phyloP scores from a whole-genome alignment of 2,329 filamentous ascomycete species.

The Cryoendolithus antarcticus region DNA sequence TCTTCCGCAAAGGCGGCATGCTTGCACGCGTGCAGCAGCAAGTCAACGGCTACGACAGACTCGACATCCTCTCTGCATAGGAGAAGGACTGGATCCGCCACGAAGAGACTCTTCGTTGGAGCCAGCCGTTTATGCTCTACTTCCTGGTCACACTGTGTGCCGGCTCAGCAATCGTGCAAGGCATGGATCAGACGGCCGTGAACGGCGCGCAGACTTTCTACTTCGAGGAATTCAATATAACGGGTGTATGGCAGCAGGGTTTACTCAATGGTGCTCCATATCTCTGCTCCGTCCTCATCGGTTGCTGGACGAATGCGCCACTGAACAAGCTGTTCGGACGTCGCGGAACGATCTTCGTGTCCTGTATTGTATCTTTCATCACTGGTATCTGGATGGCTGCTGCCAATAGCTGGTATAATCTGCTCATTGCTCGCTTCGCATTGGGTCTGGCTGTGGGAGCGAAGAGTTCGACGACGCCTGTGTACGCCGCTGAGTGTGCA shows the following conservation, averaged over 20 bases:
- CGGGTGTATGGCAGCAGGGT: slow-evolving; percentile 26
- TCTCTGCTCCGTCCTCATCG: slow-evolving; percentile 54
- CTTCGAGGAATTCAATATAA: slow-evolving; percentile 16
- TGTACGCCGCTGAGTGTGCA: slow-evolving; percentile 28
- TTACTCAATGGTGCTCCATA: slow-evolving; percentile 50
- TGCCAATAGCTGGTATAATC: slow-evolving; percentile 57
- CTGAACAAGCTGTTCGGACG: slow-evolving; percentile 60
- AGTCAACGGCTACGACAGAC: slow-evolving; percentile 12
- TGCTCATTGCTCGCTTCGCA: slow-evolving; percentile 57
- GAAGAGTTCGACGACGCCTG: slow-evolving; percentile 33
- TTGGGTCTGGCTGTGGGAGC: slow-evolving; percentile 45
- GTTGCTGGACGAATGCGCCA: slow-evolving; percentile 63
- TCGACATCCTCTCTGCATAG: slow-evolving; percentile 39
- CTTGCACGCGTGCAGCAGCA: slow-evolving; percentile 16
- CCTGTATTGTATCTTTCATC: slow-evolving; percentile 54
- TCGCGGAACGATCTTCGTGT: slow-evolving; percentile 63
- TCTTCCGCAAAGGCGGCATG: slow-evolving; percentile 15
- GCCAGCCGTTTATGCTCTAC: slow-evolving; percentile 59
- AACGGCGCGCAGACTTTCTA: slow-evolving; percentile 30
- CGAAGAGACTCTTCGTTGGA: slow-evolving; percentile 57
- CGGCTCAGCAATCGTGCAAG: slow-evolving; percentile 45
- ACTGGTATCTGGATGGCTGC: slow-evolving; percentile 52
- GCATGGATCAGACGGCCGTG: slow-evolving; percentile 40
- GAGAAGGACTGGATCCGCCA: slow-evolving; percentile 47
- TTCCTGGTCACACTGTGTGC: slow-evolving; percentile 32